A percentile compares a stretch with the other conserved stretches of the same genome.
Evolutionary conservation across 106 monocot species (phyloP).

Genomic region (Narthecium ossifragum): DNA sequence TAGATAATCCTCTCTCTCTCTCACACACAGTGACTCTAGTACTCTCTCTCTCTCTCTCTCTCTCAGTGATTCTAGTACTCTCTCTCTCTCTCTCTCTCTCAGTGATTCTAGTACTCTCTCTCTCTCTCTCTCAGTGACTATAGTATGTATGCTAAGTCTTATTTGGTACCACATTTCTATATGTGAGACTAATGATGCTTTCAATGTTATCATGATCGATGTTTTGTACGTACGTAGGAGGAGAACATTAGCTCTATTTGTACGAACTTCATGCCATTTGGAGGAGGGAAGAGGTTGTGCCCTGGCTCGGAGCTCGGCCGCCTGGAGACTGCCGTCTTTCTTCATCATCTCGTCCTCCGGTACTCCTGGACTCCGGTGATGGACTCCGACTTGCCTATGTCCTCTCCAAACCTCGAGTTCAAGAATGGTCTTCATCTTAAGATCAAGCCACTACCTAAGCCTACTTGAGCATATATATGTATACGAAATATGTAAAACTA

Average conservation of each 20-base stretch:
- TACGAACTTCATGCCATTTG: constrained; percentile 31
- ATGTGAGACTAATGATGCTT: not conserved
- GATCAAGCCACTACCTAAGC: constrained; percentile 5
- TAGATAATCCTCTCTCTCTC: no score
- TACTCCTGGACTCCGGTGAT: constrained; percentile 21
- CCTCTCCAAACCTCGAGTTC: constrained; percentile 27
- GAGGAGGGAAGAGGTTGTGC: constrained; percentile 35
- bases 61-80: not conserved
- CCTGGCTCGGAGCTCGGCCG: constrained; percentile 22
- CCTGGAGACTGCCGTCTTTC: constrained; percentile 19
- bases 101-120: no score
- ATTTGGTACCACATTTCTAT: not conserved
- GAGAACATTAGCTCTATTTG: not conserved
- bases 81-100: not conserved
- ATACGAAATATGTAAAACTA: no score
- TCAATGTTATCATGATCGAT: not conserved
- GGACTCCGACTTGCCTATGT: constrained; percentile 20
- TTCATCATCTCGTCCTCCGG: constrained; percentile 34
- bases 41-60: not conserved
- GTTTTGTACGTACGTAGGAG: constrained; percentile 1
- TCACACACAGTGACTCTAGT: no score
- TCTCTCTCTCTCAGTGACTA: no score
- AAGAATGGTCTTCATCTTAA: constrained; percentile 23
- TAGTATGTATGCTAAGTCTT: not conserved
- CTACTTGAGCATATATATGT: no score